Percentiles rank a stretch among this genome's conserved stretches.
These are phyloP conservation scores for Aphanomyces invadans DNA, from an alignment of 352 stramenopile species.

Conservation along the genomic window DNA sequence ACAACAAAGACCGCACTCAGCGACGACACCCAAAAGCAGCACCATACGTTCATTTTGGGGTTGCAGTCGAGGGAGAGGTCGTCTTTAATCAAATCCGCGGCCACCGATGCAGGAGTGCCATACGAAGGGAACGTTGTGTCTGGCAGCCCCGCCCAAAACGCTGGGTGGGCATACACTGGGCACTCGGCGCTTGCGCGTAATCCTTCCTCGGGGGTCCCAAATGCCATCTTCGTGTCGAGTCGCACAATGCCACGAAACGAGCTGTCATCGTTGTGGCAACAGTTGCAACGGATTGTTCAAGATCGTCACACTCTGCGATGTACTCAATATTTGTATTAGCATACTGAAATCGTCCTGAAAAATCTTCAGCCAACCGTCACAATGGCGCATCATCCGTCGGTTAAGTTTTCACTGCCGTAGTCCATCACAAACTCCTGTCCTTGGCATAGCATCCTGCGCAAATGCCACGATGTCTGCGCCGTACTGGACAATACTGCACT, in stretches of 20 bases:
- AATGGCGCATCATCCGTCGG: too few species aligned
- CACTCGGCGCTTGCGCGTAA: not conserved
- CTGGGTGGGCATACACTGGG: constrained; percentile 74
- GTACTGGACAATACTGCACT: too few species aligned
- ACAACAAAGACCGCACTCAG: not conserved
- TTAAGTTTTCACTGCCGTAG: too few species aligned
- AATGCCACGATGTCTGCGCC: too few species aligned
- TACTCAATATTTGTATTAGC: too few species aligned
- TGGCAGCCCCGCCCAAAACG: constrained; percentile 62
- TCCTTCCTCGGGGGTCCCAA: not conserved
- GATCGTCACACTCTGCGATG: too few species aligned
- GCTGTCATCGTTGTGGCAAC: not conserved
- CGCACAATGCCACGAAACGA: not conserved
- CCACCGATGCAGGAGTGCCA: constrained; percentile 67
- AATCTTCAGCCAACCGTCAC: not conserved
- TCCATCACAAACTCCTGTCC: too few species aligned
- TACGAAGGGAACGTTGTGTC: constrained; percentile 48
- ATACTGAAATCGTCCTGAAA: not conserved
- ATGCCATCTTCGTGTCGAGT: not conserved
- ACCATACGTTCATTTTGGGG: constrained; percentile 81
- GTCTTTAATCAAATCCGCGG: constrained; percentile 85
- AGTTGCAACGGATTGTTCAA: not conserved
- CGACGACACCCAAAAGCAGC: not conserved
- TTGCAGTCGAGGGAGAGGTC: constrained; percentile 85
- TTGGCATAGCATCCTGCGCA: too few species aligned